phyloP scores from a whole-genome alignment of 768 basidiomycete genomes.

The Pleurotus salmoneostramineus region DNA sequence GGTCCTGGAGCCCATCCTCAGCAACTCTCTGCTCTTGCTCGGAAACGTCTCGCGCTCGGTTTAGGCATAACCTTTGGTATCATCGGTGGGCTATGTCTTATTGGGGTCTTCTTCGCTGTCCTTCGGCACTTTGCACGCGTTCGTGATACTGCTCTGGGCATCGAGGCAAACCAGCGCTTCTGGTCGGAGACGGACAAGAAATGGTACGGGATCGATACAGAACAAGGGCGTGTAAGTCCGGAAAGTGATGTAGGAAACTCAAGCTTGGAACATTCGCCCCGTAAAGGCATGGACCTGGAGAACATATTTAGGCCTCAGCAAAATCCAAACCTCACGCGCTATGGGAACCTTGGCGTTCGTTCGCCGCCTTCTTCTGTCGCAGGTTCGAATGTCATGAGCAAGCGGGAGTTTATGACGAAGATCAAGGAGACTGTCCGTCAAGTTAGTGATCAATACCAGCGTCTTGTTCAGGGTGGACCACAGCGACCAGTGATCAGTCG shows the following conservation, averaged over 20 bases:
- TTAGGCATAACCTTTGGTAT: conserved; percentile 59
- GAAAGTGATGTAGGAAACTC: conserved; percentile 9
- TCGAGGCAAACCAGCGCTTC: conserved; percentile 52
- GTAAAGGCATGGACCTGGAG: conserved; percentile 11
- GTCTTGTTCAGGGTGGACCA: conserved; percentile 25
- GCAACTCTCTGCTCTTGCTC: conserved; percentile 38
- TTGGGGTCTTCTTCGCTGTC: conserved; percentile 52
- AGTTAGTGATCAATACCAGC: conserved; percentile 59
- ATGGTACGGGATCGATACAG: conserved; percentile 58
- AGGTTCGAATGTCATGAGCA: conserved; percentile 46
- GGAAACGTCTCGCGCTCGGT: conserved; percentile 49
- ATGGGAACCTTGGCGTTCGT: conserved; percentile 40
- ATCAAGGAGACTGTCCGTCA: conserved; percentile 62
- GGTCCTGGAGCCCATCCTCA: conserved; percentile 25
- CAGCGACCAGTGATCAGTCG: conserved; percentile 54
- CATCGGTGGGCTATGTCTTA: conserved; percentile 52
- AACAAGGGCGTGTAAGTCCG: conserved; percentile 17
- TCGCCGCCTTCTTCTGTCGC: background rate
- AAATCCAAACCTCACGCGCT: conserved; percentile 14
- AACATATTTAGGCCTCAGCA: conserved; percentile 10
- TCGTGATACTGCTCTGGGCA: conserved; percentile 55
- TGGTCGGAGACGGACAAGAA: conserved; percentile 64
- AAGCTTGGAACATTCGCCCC: conserved; percentile 13
- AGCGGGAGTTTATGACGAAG: conserved; percentile 63
- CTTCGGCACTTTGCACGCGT: conserved; percentile 54